Evolutionary conservation across 257 asterid genomes (phyloP).

Genomic region (Penstemon davidsonii): DNA sequence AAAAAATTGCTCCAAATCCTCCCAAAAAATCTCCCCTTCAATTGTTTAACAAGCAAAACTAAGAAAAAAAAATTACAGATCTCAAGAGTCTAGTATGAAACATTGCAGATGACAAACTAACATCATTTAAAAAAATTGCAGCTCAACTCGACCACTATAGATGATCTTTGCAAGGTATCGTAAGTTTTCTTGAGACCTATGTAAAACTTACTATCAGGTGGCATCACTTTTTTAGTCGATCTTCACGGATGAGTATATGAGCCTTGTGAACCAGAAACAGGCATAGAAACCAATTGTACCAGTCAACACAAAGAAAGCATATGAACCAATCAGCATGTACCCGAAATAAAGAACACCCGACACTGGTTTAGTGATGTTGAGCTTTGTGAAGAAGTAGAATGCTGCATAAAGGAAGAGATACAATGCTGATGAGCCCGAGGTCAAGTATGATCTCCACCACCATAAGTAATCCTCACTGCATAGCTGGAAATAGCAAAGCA

Average conservation of each 20-base stretch:
- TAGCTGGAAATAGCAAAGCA: constrained; percentile 91
- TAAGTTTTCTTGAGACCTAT: constrained; percentile 20
- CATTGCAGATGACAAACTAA: constrained; percentile 16
- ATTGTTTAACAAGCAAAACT: constrained; percentile 15
- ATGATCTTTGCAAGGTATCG: constrained; percentile 28
- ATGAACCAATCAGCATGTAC: constrained; percentile 84
- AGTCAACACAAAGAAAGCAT: constrained; percentile 82
- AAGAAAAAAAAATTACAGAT: constrained; percentile 30
- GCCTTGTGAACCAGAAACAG: constrained; percentile 90
- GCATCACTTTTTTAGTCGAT: constrained; percentile 46
- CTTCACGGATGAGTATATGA: constrained; percentile 88
- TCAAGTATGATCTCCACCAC: constrained; percentile 96
- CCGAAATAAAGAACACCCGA: constrained; percentile 82
- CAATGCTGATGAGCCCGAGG: constrained; percentile 80
- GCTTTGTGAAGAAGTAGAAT: constrained; percentile 87
- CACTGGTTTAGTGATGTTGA: constrained; percentile 80
- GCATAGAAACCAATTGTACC: constrained; percentile 89
- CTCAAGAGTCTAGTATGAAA: constrained; percentile 18
- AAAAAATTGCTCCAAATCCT: not conserved
- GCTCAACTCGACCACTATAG: constrained; percentile 11
- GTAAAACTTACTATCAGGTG: not conserved
- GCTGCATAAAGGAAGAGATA: constrained; percentile 82
- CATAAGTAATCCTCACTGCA: constrained; percentile 93
- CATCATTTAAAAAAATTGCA: constrained; percentile 17
- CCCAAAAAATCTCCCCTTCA: constrained; percentile 29